Conservation (phyloP, 2,329 filamentous ascomycete genomes). For the Exophiala bonariae region DNA sequence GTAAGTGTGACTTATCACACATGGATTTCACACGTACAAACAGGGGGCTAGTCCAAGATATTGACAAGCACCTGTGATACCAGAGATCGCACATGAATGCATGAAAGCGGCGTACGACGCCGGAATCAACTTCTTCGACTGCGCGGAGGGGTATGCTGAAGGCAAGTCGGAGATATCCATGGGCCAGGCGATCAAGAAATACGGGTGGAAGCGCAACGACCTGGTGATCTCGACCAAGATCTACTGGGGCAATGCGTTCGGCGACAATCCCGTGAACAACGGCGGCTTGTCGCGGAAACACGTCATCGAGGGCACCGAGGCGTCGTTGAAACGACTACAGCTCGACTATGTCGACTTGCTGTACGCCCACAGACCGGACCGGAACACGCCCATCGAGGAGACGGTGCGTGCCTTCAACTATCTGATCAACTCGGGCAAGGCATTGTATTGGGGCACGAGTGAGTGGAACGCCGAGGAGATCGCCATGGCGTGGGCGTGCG, state of each 20-base stretch:
- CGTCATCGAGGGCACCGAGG: constrained; percentile 64
- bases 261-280: constrained; percentile 64
- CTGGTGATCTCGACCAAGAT: constrained; percentile 55
- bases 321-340: constrained; percentile 61
- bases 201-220: constrained; percentile 59
- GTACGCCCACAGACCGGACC: constrained; percentile 70
- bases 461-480: constrained; percentile 71
- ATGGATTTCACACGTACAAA: no score
- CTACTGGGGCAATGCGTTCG: constrained; percentile 20
- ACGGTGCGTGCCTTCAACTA: constrained; percentile 71
- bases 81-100: constrained; percentile 39
- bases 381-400: constrained; percentile 69
- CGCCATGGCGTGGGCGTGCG: constrained; percentile 61
- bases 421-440: constrained; percentile 67
- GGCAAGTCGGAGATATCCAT: constrained; percentile 57
- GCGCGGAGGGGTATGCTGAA: constrained; percentile 52
- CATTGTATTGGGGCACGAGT: constrained; percentile 71
- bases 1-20: constrained; percentile 41
- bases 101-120: constrained; percentile 57
- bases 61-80: neutral
- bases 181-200: constrained; percentile 54
- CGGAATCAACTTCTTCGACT: constrained; percentile 59
- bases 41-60: no score
- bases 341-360: constrained; percentile 70
- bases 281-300: constrained; percentile 70